A percentile compares a stretch with the other conserved stretches of the same genome.
These are phyloP conservation scores for Ochromonas danica DNA, from an alignment of 108 stramenopile species.

Conservation along the genomic window DNA sequence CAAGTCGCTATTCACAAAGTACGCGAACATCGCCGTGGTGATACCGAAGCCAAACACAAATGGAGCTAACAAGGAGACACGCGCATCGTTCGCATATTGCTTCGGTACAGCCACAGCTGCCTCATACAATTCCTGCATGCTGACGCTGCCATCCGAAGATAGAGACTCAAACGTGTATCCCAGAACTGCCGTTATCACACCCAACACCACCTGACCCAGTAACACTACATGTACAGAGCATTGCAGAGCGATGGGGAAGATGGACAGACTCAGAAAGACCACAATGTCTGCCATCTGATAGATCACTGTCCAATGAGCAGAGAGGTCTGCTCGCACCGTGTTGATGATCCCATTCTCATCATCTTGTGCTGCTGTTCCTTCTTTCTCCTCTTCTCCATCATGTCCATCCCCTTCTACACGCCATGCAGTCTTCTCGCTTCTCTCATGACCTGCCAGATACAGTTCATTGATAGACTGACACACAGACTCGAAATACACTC, in stretches of 20 bases:
- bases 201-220: neutral
- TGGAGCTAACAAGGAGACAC: neutral
- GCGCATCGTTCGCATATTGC: neutral
- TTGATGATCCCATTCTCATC: neutral
- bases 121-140: neutral
- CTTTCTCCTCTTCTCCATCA: no score
- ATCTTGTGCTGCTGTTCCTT: no score
- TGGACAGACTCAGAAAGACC: conserved; percentile 5
- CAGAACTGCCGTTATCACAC: neutral
- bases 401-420: no score
- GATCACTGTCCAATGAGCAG: conserved; percentile 26
- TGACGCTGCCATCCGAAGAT: neutral
- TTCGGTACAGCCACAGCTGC: neutral
- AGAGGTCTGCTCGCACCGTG: neutral
- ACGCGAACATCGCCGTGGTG: conserved; percentile 20
- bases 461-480: neutral
- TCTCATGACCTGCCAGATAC: no score
- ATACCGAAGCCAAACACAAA: conserved; percentile 24
- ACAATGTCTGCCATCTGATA: conserved; percentile 17
- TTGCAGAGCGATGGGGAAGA: neutral
- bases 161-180: conserved; percentile 4
- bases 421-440: no score
- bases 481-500: neutral
- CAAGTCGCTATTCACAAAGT: neutral
- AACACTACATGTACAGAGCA: neutral